Percentiles rank a stretch among this genome's conserved stretches.
Evolutionary conservation across 2,329 filamentous ascomycete species (phyloP).

Genomic region (Clarireedia paspali): DNA sequence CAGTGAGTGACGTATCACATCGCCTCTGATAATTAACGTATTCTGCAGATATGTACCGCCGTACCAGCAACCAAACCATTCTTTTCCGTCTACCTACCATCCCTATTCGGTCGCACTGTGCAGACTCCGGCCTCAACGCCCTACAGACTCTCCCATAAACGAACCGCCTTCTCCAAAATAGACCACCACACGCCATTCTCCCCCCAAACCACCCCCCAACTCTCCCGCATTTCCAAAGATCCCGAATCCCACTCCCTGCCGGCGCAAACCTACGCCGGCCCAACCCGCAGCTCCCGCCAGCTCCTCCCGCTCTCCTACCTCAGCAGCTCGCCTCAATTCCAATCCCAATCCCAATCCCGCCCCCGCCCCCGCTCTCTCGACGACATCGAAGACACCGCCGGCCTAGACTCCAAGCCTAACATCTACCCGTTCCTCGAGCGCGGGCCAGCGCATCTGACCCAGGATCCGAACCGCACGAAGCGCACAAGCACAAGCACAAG

Average conservation of each 20-base stretch:
- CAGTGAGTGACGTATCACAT: not conserved
- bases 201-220: not conserved
- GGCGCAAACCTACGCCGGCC: not conserved
- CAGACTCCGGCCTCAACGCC: not conserved
- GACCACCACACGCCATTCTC: not conserved
- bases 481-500: not conserved
- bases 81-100: constrained; percentile 32
- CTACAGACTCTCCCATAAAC: not conserved
- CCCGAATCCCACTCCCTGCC: not conserved
- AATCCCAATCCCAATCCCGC: not conserved
- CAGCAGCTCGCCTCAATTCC: not conserved
- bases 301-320: constrained; percentile 5
- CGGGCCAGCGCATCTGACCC: not conserved
- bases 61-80: constrained; percentile 37
- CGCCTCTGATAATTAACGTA: not conserved
- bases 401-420: not conserved
- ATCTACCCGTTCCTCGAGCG: not conserved
- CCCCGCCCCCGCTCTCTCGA: not conserved
- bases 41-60: constrained; percentile 34
- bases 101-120: not conserved
- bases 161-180: not conserved
- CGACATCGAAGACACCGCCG: not conserved
- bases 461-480: not conserved
- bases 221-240: not conserved
- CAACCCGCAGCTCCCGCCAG: not conserved